phyloP scores from a whole-genome alignment of 1,284 basidiomycete genomes.

The Boletus hoseneyae region DNA sequence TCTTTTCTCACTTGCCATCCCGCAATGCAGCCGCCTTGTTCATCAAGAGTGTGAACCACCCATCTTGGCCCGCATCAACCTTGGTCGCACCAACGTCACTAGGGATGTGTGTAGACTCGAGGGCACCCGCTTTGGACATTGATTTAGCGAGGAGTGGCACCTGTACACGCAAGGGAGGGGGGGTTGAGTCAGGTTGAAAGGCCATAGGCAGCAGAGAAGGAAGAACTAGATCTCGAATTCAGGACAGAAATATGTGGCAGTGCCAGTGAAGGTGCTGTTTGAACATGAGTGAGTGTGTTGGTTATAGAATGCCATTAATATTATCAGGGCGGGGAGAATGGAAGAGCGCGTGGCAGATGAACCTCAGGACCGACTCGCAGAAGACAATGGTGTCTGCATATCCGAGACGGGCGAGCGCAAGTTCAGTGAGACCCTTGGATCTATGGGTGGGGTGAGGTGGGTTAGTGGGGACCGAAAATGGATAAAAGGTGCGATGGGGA shows the following conservation, averaged over 20 bases:
- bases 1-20: slow-evolving; percentile 9
- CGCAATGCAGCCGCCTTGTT: slow-evolving; percentile 26
- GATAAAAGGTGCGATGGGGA: neutral
- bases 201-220: neutral
- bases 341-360: slow-evolving; percentile 15
- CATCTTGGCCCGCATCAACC: slow-evolving; percentile 16
- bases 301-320: neutral
- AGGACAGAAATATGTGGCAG: slow-evolving; percentile 39
- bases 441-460: slow-evolving; percentile 28
- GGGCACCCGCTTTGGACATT: slow-evolving; percentile 26
- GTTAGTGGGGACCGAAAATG: neutral
- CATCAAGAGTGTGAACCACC: slow-evolving; percentile 22
- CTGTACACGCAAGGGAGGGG: slow-evolving; percentile 1
- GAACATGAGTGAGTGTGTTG: neutral
- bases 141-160: slow-evolving; percentile 20
- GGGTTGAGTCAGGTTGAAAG: too few relatives aligned
- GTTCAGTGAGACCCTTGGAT: slow-evolving; percentile 75
- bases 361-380: slow-evolving; percentile 48
- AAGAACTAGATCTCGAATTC: slow-evolving; percentile 39
- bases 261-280: slow-evolving; percentile 37
- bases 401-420: slow-evolving; percentile 58
- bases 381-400: slow-evolving; percentile 69
- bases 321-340: neutral
- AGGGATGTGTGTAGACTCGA: slow-evolving; percentile 23
- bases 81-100: slow-evolving; percentile 19